A percentile compares a stretch with the other conserved stretches of the same genome.
These are phyloP conservation scores for Spergularia marina DNA, from an alignment of 148 eudicot genomes.

Conservation along the genomic window DNA sequence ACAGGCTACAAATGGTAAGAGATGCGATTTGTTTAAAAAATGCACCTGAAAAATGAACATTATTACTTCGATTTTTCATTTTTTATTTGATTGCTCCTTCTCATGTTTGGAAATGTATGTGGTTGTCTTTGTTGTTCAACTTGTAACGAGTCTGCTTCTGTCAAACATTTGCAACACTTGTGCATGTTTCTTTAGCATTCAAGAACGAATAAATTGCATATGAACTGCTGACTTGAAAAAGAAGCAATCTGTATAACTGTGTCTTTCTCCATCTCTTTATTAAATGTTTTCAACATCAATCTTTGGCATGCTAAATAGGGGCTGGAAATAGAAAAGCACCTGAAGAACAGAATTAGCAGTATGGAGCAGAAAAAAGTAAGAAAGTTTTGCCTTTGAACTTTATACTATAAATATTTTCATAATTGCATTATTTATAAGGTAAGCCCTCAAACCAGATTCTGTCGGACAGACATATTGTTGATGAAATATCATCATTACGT, in stretches of 20 bases:
- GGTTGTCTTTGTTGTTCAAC: not conserved
- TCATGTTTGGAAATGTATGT: not conserved
- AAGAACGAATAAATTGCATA: conserved; percentile 6
- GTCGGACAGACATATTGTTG: conserved; percentile 43
- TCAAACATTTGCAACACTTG: not conserved
- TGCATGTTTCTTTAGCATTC: not conserved
- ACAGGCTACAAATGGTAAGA: conserved; percentile 69
- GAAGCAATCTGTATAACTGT: not conserved
- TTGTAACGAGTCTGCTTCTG: not conserved
- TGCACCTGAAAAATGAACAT: not conserved
- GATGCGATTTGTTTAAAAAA: not conserved
- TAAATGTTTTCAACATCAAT: conserved; percentile 2
- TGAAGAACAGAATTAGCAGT: conserved; percentile 56
- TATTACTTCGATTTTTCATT: not conserved
- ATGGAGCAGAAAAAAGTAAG: conserved; percentile 70
- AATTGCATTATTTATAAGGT: conserved; percentile 25
- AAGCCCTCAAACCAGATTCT: conserved; percentile 43
- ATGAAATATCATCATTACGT: conserved; percentile 53
- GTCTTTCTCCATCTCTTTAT: conserved; percentile 18
- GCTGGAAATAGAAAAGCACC: conserved; percentile 77
- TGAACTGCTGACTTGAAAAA: conserved; percentile 9
- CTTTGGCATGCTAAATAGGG: conserved; percentile 44
- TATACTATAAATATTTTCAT: not conserved
- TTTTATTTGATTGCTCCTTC: not conserved
- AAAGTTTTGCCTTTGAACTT: conserved; percentile 10